A percentile compares a stretch with the other conserved stretches of the same genome.
phyloP scores from a whole-genome alignment of 257 asterid species.

The Nicotiana obtusifolia region DNA sequence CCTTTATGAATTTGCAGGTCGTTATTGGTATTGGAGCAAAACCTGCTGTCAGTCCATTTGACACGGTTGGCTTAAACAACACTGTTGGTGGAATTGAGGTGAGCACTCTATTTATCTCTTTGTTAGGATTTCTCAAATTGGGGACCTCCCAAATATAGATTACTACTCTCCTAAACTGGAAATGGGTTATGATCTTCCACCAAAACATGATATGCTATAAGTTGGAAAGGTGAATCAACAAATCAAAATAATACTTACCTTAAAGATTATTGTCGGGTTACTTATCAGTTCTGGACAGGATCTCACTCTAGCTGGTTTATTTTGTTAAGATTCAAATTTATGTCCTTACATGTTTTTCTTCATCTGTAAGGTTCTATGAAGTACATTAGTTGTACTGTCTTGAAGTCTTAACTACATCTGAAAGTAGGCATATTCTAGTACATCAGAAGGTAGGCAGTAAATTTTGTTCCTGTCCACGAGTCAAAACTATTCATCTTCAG shows the following conservation, averaged over 20 bases:
- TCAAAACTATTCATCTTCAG: neutral
- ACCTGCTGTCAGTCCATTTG: slow-evolving; percentile 80
- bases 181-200: neutral
- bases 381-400: neutral
- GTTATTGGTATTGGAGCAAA: slow-evolving; percentile 92
- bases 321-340: neutral
- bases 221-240: neutral
- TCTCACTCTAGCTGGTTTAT: neutral
- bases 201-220: neutral
- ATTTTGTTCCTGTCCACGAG: neutral
- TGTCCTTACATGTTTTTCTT: neutral
- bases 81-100: slow-evolving; percentile 92
- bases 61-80: slow-evolving; percentile 58
- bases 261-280: neutral
- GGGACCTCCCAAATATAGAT: neutral
- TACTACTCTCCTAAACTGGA: neutral
- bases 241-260: neutral
- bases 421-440: neutral
- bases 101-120: slow-evolving; percentile 5
- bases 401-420: neutral
- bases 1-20: slow-evolving; percentile 44
- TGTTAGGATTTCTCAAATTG: neutral
- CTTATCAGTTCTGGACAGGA: slow-evolving; percentile 1
- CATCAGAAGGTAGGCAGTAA: neutral
- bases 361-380: neutral